These are phyloP conservation scores for Teratosphaeria gauchensis DNA, from an alignment of 2,329 filamentous ascomycete genomes.

Conservation along the genomic window DNA sequence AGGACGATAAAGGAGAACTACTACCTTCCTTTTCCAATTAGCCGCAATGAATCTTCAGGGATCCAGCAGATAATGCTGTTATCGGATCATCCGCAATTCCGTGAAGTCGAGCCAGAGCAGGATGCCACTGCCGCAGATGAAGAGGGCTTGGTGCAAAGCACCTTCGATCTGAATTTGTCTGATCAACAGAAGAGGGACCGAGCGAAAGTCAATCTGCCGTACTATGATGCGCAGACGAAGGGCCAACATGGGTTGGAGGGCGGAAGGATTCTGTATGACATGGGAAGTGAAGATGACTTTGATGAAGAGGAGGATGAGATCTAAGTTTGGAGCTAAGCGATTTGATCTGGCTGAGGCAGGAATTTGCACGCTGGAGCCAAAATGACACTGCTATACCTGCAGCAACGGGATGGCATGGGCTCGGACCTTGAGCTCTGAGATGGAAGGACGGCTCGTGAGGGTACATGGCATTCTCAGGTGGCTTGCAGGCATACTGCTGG, in stretches of 20 bases:
- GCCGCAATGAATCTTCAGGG: conserved; percentile 3
- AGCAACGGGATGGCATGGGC: background rate
- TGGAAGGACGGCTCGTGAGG: background rate
- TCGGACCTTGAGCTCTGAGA: background rate
- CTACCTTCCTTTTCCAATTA: conserved; percentile 36
- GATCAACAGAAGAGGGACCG: conserved; percentile 81
- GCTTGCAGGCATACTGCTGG: background rate
- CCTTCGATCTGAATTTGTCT: conserved; percentile 78
- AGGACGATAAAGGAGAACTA: conserved; percentile 64
- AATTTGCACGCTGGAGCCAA: background rate
- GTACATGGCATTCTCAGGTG: background rate
- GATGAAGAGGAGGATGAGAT: conserved; percentile 91
- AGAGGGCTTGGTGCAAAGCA: conserved; percentile 51
- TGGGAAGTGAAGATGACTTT: conserved; percentile 94
- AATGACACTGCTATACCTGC: background rate
- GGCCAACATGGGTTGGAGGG: conserved; percentile 55
- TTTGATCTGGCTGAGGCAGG: background rate
- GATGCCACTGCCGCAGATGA: conserved; percentile 34
- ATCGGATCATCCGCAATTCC: conserved; percentile 66
- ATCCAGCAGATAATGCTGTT: conserved; percentile 48
- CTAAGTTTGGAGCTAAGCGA: background rate
- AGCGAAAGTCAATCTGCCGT: conserved; percentile 84
- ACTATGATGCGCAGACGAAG: conserved; percentile 79
- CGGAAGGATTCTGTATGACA: conserved; percentile 89
- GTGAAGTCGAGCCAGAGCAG: conserved; percentile 28